A percentile compares a stretch with the other conserved stretches of the same genome.
Conservation (phyloP, 2,329 filamentous ascomycete genomes). For the Colletotrichum tropicicola region DNA sequence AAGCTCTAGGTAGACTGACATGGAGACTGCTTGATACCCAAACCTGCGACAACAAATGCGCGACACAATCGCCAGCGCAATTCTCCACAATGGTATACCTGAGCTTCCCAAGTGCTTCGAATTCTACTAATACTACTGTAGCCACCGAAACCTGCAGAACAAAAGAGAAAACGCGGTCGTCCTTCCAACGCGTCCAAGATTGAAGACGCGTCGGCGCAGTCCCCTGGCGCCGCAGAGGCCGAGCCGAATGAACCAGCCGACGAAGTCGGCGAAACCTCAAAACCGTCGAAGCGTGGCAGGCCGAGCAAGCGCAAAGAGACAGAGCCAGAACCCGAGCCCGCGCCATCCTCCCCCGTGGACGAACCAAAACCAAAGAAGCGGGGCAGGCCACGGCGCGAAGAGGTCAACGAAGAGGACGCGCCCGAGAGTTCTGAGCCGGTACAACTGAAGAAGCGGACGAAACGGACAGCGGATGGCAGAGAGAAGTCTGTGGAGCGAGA, state of each 20-base stretch:
- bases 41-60: not conserved
- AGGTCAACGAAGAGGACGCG: not conserved
- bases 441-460: not conserved
- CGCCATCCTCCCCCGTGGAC: not conserved
- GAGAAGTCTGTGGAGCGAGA: not conserved
- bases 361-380: conserved; percentile 7
- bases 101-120: not conserved
- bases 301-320: conserved; percentile 23
- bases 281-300: conserved; percentile 39
- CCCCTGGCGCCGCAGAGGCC: conserved; percentile 30
- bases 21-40: not conserved
- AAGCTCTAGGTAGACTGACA: not conserved
- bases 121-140: not conserved
- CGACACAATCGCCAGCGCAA: not conserved
- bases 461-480: no score
- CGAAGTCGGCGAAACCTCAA: conserved; percentile 30
- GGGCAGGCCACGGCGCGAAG: conserved; percentile 16
- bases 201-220: conserved; percentile 36
- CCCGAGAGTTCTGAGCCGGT: not conserved
- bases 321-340: not conserved
- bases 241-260: conserved; percentile 28
- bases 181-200: conserved; percentile 51
- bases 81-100: conserved; percentile 14
- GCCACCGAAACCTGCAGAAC: conserved; percentile 34
- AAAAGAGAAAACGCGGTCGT: conserved; percentile 54